Conservation (phyloP, 2,329 filamentous ascomycete genomes). For the Macrophomina pseudophaseolina region DNA sequence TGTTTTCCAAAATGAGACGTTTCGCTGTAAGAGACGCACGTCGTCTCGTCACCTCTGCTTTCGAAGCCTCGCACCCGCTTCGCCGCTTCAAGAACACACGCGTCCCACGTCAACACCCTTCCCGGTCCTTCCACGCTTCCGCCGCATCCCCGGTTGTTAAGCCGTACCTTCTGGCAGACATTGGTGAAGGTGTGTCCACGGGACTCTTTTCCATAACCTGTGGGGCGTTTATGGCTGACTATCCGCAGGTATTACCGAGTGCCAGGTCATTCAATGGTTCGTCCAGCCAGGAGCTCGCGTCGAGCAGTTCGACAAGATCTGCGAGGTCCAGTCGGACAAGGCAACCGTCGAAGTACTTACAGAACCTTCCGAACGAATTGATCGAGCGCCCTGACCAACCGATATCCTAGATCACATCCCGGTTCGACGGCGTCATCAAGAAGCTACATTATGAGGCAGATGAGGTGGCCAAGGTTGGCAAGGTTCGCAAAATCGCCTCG, state of each 20-base stretch:
- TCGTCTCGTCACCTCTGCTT: background rate
- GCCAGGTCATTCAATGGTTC: constrained; percentile 99
- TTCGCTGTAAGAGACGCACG: constrained; percentile 10
- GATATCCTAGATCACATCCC: constrained; percentile 78
- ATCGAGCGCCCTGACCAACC: constrained; percentile 21
- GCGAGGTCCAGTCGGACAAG: constrained; percentile 98
- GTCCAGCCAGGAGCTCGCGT: constrained; percentile 93
- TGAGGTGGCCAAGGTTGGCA: constrained; percentile 94
- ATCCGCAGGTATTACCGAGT: constrained; percentile 85
- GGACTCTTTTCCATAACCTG: background rate
- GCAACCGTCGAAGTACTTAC: constrained; percentile 66
- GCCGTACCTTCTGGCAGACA: constrained; percentile 82
- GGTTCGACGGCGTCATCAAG: constrained; percentile 94
- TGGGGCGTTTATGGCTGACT: background rate
- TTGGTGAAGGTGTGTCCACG: constrained; percentile 72
- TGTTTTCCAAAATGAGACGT: constrained; percentile 12
- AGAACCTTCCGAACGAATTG: constrained; percentile 28
- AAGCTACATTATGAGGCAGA: constrained; percentile 95
- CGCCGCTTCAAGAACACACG: constrained; percentile 21
- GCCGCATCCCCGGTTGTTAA: constrained; percentile 62
- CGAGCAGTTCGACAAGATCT: constrained; percentile 96
- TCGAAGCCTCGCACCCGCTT: constrained; percentile 3
- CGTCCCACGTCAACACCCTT: constrained; percentile 11
- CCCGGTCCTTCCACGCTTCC: constrained; percentile 38
- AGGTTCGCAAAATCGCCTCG: constrained; percentile 44